Evolutionary conservation across 1,284 basidiomycete species (phyloP).

Genomic region (Cerrena zonata): DNA sequence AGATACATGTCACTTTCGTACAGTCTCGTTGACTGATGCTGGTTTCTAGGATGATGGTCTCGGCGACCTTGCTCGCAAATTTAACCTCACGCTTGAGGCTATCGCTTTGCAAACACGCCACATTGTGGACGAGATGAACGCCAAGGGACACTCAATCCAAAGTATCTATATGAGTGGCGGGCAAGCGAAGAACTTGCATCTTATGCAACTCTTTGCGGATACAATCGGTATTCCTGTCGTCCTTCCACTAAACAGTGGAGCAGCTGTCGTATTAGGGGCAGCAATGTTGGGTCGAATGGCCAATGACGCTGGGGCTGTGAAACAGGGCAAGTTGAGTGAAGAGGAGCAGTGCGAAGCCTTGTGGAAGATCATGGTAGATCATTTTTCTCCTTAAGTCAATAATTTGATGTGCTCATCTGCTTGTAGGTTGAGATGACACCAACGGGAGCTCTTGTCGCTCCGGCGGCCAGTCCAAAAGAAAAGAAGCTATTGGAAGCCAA

Average conservation of each 20-base stretch:
- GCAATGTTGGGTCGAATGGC: conserved; percentile 93
- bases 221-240: conserved; percentile 81
- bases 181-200: conserved; percentile 78
- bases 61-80: conserved; percentile 82
- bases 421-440: conserved; percentile 85
- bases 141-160: conserved; percentile 76
- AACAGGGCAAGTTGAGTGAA: conserved; percentile 32
- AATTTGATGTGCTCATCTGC: neutral
- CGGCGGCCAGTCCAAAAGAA: conserved; percentile 57
- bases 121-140: conserved; percentile 90
- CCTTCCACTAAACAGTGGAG: conserved; percentile 71
- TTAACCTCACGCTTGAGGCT: conserved; percentile 87
- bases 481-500: conserved; percentile 81
- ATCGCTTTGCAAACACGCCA: conserved; percentile 94
- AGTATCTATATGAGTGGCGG: conserved; percentile 90
- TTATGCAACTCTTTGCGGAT: conserved; percentile 88
- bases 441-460: conserved; percentile 70
- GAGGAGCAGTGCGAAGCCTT: conserved; percentile 61
- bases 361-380: conserved; percentile 89
- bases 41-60: conserved; percentile 63
- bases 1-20: neutral
- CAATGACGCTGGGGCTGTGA: conserved; percentile 44
- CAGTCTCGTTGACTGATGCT: neutral
- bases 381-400: neutral
- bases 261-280: conserved; percentile 86